These are phyloP conservation scores for Niveomyces coronatus DNA, from an alignment of 2,329 filamentous ascomycete genomes.

Conservation along the genomic window DNA sequence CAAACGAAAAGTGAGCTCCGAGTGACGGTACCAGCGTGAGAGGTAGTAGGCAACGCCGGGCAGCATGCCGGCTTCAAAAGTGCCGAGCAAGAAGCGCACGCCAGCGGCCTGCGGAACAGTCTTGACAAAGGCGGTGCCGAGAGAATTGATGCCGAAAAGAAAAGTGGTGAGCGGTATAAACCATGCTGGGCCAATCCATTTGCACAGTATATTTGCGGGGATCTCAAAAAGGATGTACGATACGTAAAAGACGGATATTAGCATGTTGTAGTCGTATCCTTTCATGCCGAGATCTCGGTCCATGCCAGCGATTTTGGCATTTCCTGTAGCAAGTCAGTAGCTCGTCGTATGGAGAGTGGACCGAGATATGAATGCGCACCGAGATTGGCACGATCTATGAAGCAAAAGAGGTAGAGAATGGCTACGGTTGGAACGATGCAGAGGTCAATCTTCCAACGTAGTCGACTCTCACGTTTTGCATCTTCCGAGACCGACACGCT, in stretches of 20 bases:
- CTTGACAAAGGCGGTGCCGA: slow-evolving; percentile 56
- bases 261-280: slow-evolving; percentile 57
- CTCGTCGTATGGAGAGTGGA: neutral
- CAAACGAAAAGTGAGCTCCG: slow-evolving; percentile 57
- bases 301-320: slow-evolving; percentile 55
- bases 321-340: slow-evolving; percentile 35
- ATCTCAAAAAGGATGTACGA: slow-evolving; percentile 66
- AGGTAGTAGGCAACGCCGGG: slow-evolving; percentile 68
- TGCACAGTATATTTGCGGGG: slow-evolving; percentile 57
- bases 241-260: slow-evolving; percentile 61
- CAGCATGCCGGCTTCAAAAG: slow-evolving; percentile 65
- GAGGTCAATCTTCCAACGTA: slow-evolving; percentile 55
- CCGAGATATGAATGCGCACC: slow-evolving; percentile 33
- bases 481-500: slow-evolving; percentile 44
- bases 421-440: slow-evolving; percentile 56
- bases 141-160: slow-evolving; percentile 51
- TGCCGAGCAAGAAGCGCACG: slow-evolving; percentile 56
- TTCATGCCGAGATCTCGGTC: slow-evolving; percentile 49
- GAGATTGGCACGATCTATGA: slow-evolving; percentile 66
- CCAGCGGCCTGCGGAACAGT: slow-evolving; percentile 40
- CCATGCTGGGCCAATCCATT: slow-evolving; percentile 62
- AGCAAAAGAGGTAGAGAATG: slow-evolving; percentile 60
- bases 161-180: slow-evolving; percentile 54
- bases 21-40: slow-evolving; percentile 60
- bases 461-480: slow-evolving; percentile 41